A percentile compares a stretch with the other conserved stretches of the same genome.
Conservation (phyloP, 1,284 basidiomycete genomes). For the Moesziomyces antarcticus region DNA sequence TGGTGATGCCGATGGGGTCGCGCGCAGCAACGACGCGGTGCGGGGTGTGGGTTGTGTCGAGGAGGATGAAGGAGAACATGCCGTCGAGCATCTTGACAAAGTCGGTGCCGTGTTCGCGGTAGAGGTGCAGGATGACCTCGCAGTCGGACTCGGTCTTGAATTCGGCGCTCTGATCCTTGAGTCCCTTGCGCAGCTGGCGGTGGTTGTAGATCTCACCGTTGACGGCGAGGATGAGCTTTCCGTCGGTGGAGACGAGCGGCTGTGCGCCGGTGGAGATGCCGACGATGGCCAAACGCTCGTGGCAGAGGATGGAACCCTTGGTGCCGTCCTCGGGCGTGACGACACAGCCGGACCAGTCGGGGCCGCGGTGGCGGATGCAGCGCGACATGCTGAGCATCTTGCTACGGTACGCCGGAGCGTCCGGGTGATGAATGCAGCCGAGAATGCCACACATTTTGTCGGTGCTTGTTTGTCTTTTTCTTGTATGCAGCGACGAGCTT, state of each 20-base stretch:
- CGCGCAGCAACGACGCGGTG: constrained; percentile 92
- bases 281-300: constrained; percentile 84
- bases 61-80: constrained; percentile 97
- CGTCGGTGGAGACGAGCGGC: constrained; percentile 88
- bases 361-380: constrained; percentile 67
- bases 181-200: constrained; percentile 78
- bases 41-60: constrained; percentile 91
- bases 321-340: constrained; percentile 55
- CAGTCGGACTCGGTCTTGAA: constrained; percentile 99
- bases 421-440: constrained; percentile 64
- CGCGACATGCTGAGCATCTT: constrained; percentile 67
- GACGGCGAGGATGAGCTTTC: constrained; percentile 86
- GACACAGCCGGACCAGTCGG: constrained; percentile 67
- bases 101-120: constrained; percentile 67
- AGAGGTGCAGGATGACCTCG: constrained; percentile 84
- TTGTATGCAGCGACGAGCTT: background rate
- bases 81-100: constrained; percentile 79
- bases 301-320: constrained; percentile 68
- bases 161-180: constrained; percentile 74
- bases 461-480: background rate
- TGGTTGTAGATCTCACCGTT: constrained; percentile 99
- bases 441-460: constrained; percentile 66
- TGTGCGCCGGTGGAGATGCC: constrained; percentile 98
- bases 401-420: constrained; percentile 62
- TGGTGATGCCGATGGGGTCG: constrained; percentile 98